Conservation (phyloP, 1,139 yeast genomes). For the Kodamaea anthophila region DNA sequence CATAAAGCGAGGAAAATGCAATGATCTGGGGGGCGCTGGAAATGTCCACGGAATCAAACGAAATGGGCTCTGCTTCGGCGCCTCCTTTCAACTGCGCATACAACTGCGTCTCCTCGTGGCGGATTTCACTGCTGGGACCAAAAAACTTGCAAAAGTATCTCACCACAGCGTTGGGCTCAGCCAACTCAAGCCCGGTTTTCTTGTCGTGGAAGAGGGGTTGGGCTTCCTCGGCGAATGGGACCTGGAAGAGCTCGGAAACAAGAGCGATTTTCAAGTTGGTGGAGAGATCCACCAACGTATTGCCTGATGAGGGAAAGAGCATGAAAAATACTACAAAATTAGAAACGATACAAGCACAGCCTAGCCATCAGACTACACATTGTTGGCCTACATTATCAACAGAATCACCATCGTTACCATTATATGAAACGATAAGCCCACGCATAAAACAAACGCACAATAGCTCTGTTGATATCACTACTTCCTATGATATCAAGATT, state of each 20-base stretch:
- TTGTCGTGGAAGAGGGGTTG: slow-evolving; percentile 29
- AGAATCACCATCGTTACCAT: too few relatives aligned
- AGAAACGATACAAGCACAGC: too few relatives aligned
- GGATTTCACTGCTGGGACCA: slow-evolving; percentile 17
- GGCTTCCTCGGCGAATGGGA: slow-evolving; percentile 20
- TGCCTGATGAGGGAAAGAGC: slow-evolving; percentile 15
- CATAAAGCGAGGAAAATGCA: slow-evolving; percentile 39
- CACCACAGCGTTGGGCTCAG: slow-evolving; percentile 80
- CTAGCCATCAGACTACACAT: too few relatives aligned
- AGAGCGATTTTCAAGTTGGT: slow-evolving; percentile 57
- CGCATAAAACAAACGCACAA: too few relatives aligned
- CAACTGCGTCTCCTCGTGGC: slow-evolving; percentile 26
- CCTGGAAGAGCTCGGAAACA: slow-evolving; percentile 38
- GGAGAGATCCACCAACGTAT: slow-evolving; percentile 30
- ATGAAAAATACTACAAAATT: too few relatives aligned
- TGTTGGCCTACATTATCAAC: too few relatives aligned
- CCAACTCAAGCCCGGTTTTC: slow-evolving; percentile 43
- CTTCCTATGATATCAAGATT: too few relatives aligned
- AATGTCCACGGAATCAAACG: slow-evolving; percentile 14
- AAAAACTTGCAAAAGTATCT: slow-evolving; percentile 56
- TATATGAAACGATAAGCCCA: too few relatives aligned
- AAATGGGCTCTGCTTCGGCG: slow-evolving; percentile 3
- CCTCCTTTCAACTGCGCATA: slow-evolving; percentile 9
- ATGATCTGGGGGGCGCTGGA: slow-evolving; percentile 39
- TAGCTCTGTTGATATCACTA: too few relatives aligned